phyloP scores from a whole-genome alignment of 495 filamentous ascomycete genomes.

The Parachaetomium inaequale region DNA sequence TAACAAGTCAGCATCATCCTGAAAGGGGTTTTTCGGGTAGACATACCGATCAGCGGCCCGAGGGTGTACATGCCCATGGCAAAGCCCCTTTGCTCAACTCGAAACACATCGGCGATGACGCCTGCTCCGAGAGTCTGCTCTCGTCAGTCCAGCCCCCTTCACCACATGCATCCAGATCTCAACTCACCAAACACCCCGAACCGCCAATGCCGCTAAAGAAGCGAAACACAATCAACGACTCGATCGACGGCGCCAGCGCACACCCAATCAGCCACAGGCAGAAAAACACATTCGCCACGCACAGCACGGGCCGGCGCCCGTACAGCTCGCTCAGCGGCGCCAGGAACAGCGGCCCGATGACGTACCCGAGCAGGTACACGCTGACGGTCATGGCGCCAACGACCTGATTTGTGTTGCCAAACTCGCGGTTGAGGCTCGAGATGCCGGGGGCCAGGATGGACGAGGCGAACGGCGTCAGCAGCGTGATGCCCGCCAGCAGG shows the following conservation, averaged over 20 bases:
- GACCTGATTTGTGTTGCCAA: slow-evolving; percentile 41
- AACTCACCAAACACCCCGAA: slow-evolving; percentile 31
- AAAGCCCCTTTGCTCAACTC: slow-evolving; percentile 50
- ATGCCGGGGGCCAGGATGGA: slow-evolving; percentile 65
- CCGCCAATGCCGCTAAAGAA: slow-evolving; percentile 54
- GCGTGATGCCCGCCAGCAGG: slow-evolving; percentile 46
- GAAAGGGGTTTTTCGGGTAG: neutral
- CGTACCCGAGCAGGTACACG: slow-evolving; percentile 45
- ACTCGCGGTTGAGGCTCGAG: slow-evolving; percentile 49
- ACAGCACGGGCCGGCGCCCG: slow-evolving; percentile 61
- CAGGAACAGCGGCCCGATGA: slow-evolving; percentile 50
- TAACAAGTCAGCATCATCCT: neutral
- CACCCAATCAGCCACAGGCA: slow-evolving; percentile 67
- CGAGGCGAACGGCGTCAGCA: slow-evolving; percentile 61
- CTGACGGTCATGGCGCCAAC: slow-evolving; percentile 40
- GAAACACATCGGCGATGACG: slow-evolving; percentile 57
- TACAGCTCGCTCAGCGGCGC: slow-evolving; percentile 74
- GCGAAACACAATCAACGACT: slow-evolving; percentile 59
- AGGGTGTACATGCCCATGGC: slow-evolving; percentile 54
- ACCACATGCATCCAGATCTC: neutral
- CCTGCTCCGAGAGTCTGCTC: slow-evolving; percentile 48
- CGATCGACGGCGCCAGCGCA: slow-evolving; percentile 59
- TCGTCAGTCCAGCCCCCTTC: neutral
- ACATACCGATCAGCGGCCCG: slow-evolving; percentile 41
- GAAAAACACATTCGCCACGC: slow-evolving; percentile 62